A percentile compares a stretch with the other conserved stretches of the same genome.
These are phyloP conservation scores for Phycomyces nitens DNA, from an alignment of 192 early-diverging fungal species.

Conservation along the genomic window DNA sequence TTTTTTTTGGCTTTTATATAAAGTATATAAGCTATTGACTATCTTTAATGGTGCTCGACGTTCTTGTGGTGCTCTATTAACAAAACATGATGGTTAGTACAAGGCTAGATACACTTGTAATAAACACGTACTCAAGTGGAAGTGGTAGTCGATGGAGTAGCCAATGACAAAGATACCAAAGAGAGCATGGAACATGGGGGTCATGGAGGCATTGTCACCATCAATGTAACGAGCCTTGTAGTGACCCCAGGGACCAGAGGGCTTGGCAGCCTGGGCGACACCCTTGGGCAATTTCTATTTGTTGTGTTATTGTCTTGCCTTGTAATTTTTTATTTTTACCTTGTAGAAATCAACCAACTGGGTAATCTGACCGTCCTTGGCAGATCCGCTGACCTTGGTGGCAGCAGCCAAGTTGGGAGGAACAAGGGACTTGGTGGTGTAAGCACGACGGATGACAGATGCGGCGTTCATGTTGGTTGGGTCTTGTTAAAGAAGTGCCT, in stretches of 20 bases:
- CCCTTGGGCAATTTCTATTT: constrained; percentile 66
- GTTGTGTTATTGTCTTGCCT: too few relatives aligned
- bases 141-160: constrained; percentile 73
- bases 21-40: background rate
- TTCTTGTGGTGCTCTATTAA: constrained; percentile 74
- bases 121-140: constrained; percentile 65
- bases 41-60: constrained; percentile 70
- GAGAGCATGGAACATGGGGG: constrained; percentile 63
- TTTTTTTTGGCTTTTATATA: too few relatives aligned
- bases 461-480: too few relatives aligned
- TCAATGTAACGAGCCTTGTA: constrained; percentile 74
- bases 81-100: too few relatives aligned
- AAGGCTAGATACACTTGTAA: background rate
- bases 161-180: constrained; percentile 55
- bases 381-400: constrained; percentile 54
- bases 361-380: constrained; percentile 54
- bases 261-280: constrained; percentile 44
- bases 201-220: constrained; percentile 66
- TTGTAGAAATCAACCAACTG: constrained; percentile 73
- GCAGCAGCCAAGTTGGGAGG: constrained; percentile 72
- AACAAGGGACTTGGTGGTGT: constrained; percentile 54
- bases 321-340: constrained; percentile 10
- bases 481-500: too few relatives aligned
- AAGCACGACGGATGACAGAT: constrained; percentile 37
- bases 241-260: constrained; percentile 51